Percentiles rank a stretch among this genome's conserved stretches.
Conservation (phyloP, 1,139 yeast species). For the Geotrichum siamense region DNA sequence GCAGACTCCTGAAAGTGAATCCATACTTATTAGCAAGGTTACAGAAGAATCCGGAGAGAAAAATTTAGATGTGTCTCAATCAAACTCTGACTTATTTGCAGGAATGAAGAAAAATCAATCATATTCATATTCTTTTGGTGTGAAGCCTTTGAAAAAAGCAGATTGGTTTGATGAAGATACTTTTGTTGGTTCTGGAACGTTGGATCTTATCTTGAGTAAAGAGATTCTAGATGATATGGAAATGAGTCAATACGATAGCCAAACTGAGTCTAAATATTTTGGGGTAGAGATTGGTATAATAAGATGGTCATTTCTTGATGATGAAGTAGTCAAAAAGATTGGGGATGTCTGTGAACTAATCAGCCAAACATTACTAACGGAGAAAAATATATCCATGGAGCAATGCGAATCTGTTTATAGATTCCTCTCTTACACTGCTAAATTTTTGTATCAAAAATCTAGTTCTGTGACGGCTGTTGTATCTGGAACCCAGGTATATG, state of each 20-base stretch:
- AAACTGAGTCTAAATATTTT: slow-evolving; percentile 9
- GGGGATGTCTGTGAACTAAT: not conserved
- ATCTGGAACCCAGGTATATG: not conserved
- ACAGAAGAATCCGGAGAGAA: not conserved
- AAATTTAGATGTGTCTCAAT: no score
- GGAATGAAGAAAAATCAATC: not conserved
- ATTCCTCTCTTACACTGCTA: slow-evolving; percentile 9
- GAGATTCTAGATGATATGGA: not conserved
- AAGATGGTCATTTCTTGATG: slow-evolving; percentile 4
- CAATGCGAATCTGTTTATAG: slow-evolving; percentile 5
- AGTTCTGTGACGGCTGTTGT: not conserved
- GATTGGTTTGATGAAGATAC: slow-evolving; percentile 9
- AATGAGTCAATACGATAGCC: not conserved
- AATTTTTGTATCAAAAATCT: slow-evolving; percentile 6
- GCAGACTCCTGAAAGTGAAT: no score
- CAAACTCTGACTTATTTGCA: not conserved
- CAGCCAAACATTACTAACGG: not conserved
- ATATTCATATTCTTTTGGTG: slow-evolving; percentile 8
- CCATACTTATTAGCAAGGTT: not conserved
- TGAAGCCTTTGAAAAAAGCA: slow-evolving; percentile 3
- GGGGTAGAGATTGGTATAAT: slow-evolving; percentile 15
- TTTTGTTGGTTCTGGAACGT: slow-evolving; percentile 15
- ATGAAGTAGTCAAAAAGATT: slow-evolving; percentile 2
- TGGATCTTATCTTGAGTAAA: slow-evolving; percentile 5
- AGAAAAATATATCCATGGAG: slow-evolving; percentile 7